These are phyloP conservation scores for Martensiomyces pterosporus DNA, from an alignment of 192 early-diverging fungal genomes.

Conservation along the genomic window DNA sequence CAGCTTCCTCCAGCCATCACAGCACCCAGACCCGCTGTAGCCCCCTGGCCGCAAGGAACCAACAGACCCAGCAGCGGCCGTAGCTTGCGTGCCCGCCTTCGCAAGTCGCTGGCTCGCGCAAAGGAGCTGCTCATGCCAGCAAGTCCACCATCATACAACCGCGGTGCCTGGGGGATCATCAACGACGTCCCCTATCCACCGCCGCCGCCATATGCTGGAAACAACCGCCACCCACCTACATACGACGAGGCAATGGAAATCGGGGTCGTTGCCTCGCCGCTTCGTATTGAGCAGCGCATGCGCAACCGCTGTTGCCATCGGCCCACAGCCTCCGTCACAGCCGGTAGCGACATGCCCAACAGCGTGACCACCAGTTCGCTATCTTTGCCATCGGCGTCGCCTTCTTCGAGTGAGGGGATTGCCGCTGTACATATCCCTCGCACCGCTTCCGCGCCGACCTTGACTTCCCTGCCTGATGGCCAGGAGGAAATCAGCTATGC, in stretches of 20 bases:
- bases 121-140: slow-evolving; percentile 13
- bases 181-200: slow-evolving; percentile 47
- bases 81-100: slow-evolving; percentile 14
- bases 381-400: too few species aligned
- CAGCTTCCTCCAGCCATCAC: too few species aligned
- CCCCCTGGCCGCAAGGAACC: too few species aligned
- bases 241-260: slow-evolving; percentile 47
- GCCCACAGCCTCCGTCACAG: neutral
- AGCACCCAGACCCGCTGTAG: too few species aligned
- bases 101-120: slow-evolving; percentile 29
- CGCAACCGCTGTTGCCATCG: neutral
- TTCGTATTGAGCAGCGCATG: slow-evolving; percentile 38
- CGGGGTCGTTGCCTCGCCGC: slow-evolving; percentile 45
- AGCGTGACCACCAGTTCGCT: too few species aligned
- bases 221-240: slow-evolving; percentile 35
- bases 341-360: too few species aligned
- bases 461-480: neutral
- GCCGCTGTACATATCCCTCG: too few species aligned
- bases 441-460: neutral
- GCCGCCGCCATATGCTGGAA: slow-evolving; percentile 44
- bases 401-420: too few species aligned
- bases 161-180: slow-evolving; percentile 47
- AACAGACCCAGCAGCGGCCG: too few species aligned
- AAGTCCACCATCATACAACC: slow-evolving; percentile 26
- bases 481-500: neutral